phyloP scores from a whole-genome alignment of 2,329 filamentous ascomycete genomes.

The Beauveria brongniartii region DNA sequence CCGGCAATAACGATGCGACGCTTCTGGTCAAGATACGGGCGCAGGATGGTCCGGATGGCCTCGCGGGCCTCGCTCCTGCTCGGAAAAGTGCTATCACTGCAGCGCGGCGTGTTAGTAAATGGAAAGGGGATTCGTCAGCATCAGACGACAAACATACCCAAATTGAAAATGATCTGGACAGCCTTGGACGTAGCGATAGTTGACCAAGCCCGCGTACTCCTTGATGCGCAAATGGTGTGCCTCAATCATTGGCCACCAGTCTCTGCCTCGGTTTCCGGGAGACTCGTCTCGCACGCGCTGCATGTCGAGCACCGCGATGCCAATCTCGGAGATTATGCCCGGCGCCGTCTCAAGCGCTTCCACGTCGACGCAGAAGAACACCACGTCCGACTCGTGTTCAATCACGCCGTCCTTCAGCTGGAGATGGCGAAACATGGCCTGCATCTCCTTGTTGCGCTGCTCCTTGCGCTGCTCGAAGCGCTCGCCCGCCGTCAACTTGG shows the following conservation, averaged over 20 bases:
- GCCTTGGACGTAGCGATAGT: conserved; percentile 60
- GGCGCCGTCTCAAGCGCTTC: conserved; percentile 69
- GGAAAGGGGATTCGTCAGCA: too few relatives aligned
- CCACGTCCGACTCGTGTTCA: conserved; percentile 18
- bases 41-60: conserved; percentile 30
- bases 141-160: conserved; percentile 39
- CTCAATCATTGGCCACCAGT: conserved; percentile 62
- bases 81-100: conserved; percentile 36
- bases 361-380: conserved; percentile 74
- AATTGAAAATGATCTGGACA: conserved; percentile 71
- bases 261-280: conserved; percentile 52
- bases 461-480: conserved; percentile 42
- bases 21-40: conserved; percentile 20
- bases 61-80: conserved; percentile 23
- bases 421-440: conserved; percentile 61
- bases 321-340: conserved; percentile 71
- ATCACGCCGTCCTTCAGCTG: conserved; percentile 39
- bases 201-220: conserved; percentile 60
- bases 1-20: conserved; percentile 67
- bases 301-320: conserved; percentile 74
- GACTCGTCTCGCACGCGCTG: conserved; percentile 39
- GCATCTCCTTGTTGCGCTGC: conserved; percentile 45
- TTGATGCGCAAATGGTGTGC: conserved; percentile 68
- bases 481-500: neutral
- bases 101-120: neutral